Base-by-base conservation (phyloP, 495 filamentous ascomycete genomes). In the Penicillium nucicola region DNA sequence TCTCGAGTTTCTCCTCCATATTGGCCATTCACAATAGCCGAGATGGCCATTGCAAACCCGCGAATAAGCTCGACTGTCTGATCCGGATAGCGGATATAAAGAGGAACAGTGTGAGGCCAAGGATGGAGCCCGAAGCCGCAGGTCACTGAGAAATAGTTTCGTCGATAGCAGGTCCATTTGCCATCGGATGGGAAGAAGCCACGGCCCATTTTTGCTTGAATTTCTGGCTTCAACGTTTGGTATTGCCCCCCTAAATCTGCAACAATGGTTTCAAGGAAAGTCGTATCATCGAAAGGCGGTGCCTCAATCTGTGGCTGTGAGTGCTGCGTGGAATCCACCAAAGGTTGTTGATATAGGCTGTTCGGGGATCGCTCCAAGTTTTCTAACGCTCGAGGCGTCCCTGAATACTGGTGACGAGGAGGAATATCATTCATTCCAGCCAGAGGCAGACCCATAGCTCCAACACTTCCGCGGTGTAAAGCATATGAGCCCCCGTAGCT, bases 151-250 rank as follows among this genome's bases (percentile, higher is more conserved):
- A 97, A 95, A 67, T 97, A 97, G 67, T 97, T 97, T 33, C 92
- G 79, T 42, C 92, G 78, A 62, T 97, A 97, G 69, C 92, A 97
- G 0, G 92, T 97, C 92, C 92, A 97, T 51, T 93, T 89, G 12
- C 81, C 77, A 48, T 96, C 92, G 3, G 80, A 80, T 34, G 85
- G 76, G 66, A 97, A 96, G 73, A 96, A 95, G 1, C 92, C 92
- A 61, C 96, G 95, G 61, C 95, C 90, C 48, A 96, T 92, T 56
- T 87, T 85, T 5, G 89, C 90, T 43, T 85, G 77, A 53, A 97
- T 89, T 20, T 90, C 87, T 5, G 88, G 80, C 49, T 81, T 85
- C 45, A 96, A 78, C 5, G 72, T 69, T 5, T 82, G 79, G 42
- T 63, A 57, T 10, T 52, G 42, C 6, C 45, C 51, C 41, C 53